Base-by-base conservation (phyloP, 2,329 filamentous ascomycete species). In the Xylariaceae sp. region DNA sequence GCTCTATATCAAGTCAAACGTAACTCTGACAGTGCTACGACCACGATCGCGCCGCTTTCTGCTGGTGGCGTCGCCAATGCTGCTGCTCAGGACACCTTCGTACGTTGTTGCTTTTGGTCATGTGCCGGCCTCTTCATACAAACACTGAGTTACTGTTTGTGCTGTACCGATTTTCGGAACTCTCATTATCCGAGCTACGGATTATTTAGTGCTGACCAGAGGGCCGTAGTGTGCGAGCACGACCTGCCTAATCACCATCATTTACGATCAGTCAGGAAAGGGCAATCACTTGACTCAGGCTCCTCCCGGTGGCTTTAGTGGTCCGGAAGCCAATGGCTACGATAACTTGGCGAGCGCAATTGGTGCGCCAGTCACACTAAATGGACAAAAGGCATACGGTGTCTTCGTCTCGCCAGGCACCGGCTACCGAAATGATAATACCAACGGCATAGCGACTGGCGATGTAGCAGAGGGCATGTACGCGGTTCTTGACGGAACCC, bases 201-300 rank as follows among this genome's bases (percentile, higher is more conserved):
- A 28, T n/a, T 7, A 28, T 4, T 7, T 28, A 28, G 22, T 28
- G 22, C 22, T 28, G 7, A 28, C 22, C 22, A 28, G 22, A 28
- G 22, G 22, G 22, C 7, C 22, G 7, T 28, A 28, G 22, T 87
- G 84, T 60, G 66, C 73, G 10, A 66, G 71, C 45, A 86, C 83
- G 0, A 86, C 81, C 12, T 87, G 84, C 60, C 69, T 84, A 19
- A 86, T 87, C 63, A 77, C 76, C 1, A 74, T 81, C 59, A 84
- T 86, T 48, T 87, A 87, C 63, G 84, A 87, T 64, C 84, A 87
- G 67, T 84, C 83, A 12, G 82, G 82, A 48, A 68, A 67, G 1
- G 74, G 74, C 1, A 87, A 87, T 56, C 79, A 87, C 60, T 79
- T 87, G 3, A 84, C 78, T 0, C 82, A 82, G 56, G 84, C 83